Evolutionary conservation across 2,329 filamentous ascomycete genomes (phyloP), one percentile per base, ranked within the genome.

Genomic region (Westerdykella aurantiaca): DNA sequence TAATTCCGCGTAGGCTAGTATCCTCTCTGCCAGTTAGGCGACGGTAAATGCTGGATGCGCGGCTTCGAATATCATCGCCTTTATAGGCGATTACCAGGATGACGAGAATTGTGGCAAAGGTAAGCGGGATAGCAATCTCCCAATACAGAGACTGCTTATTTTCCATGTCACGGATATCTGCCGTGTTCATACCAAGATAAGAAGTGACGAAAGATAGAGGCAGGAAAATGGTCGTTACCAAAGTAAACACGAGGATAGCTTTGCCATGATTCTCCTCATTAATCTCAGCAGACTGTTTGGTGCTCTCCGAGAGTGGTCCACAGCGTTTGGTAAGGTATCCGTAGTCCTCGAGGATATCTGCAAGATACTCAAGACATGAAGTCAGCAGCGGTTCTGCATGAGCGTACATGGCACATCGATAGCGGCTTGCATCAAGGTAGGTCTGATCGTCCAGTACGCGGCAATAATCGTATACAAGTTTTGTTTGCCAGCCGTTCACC

Each of bases 151-250:
- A 48, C 46, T 72, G 69, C 7, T 50, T 63, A 17, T 56, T 58
- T 2, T 57, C 45, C 68, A 70, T 70, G 38, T 71, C 58, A 21
- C 70, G 50, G 12, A 72, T 67, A 31, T 72, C 70, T 2, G 49
- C 44, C 1, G 66, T 63, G 37, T 64, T 66, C 69, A 72, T 66
- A 6, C 70, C 70, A 10, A 72, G 64, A 47, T 69, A 71, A 3
- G 61, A 66, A 0, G 68, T 66, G 5, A 72, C 63, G 48, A 73
- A 73, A 5, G 68, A 71, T 5, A 73, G 53, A 0, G 70, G 70
- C 7, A 73, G 56, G 42, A 72, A 73, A 23, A 72, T 60, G 38
- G 70, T 60, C 0, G 70, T 73, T 5, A 72, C 68, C 13, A 71
- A 58, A 0, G 69, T 72, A 43, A 72, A 72, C 10, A 71, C 63